A percentile compares a stretch with the other conserved stretches of the same genome.
These are phyloP conservation scores for Corchorus olitorius DNA, from an alignment of 345 rosid species.

Conservation along the genomic window DNA sequence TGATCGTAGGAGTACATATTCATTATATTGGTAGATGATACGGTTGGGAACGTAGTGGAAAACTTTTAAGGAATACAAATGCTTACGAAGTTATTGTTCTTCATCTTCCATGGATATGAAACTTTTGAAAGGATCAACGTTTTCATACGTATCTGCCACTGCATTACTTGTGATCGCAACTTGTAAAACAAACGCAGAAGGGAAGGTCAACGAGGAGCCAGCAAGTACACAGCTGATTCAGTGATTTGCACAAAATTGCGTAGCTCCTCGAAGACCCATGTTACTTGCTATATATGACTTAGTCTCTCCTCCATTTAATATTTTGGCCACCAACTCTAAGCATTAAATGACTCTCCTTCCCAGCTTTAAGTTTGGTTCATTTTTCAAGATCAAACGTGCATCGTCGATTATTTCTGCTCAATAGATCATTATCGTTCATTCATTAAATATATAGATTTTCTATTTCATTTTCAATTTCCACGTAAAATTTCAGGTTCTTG, in stretches of 20 bases:
- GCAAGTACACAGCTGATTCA: slow-evolving; percentile 1
- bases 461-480: background rate
- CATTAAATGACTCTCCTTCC: slow-evolving; percentile 2
- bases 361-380: background rate
- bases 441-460: background rate
- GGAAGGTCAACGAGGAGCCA: slow-evolving; percentile 6
- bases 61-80: background rate
- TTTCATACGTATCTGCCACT: background rate
- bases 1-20: background rate
- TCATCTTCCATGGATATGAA: background rate
- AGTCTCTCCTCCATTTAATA: slow-evolving; percentile 18
- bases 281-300: slow-evolving; percentile 12
- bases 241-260: background rate
- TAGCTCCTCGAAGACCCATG: slow-evolving; percentile 8
- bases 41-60: background rate
- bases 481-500: background rate
- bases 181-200: background rate
- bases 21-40: background rate
- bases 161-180: background rate
- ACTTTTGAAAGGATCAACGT: background rate
- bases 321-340: background rate
- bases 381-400: background rate
- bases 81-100: background rate
- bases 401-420: background rate
- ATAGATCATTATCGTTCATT: background rate